Base-by-base conservation (phyloP, 805 yeast species). In the Metschnikowia dekortorum region DNA sequence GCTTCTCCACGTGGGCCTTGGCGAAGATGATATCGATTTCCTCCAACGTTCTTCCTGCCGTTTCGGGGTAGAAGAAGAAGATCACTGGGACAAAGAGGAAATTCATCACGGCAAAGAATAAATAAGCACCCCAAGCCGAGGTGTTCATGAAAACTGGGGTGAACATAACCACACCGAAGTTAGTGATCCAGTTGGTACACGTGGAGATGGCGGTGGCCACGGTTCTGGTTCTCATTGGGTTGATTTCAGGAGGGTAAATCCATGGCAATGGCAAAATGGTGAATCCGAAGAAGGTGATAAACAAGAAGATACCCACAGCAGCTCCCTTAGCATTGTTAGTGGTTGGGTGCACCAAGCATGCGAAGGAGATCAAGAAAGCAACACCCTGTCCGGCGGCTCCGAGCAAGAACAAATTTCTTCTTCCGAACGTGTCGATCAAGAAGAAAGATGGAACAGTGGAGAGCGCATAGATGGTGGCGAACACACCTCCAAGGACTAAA, bases 401-500 rank as follows among this genome's bases (percentile, higher is more conserved):
- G 53, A 70, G 62, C 51, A 73, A 61, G 58, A 70, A 71, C 58
- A 73, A 67, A 60, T 70, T 71, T 70, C 79, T 71, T 69, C 78
- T 70, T 48, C 78, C 78, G 35, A 71, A 63, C 32, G 71, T 58
- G 57, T 73, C 78, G 54, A 73, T 61, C 55, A 72, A 62, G 61
- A 71, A 73, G 61, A 71, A 72, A 18, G 77, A 68, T 32, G 76
- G 75, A 53, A 71, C 68, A 40, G 82, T 76, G 49, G 78, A 69
- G 9, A 83, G 52, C n/a, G 84, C 82, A 58, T 82, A 82, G 43
- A 82, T 69, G 46, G 85, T 79, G 35, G 86, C 72, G 57, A 81
- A 81, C 36, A 81, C 81, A 71, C 87, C 87, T 62, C 87, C 87
- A 59, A 84, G 71, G 56, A 83, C 71, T 64, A 81, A 73, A 29